These are phyloP conservation scores for Candida sphagnicola DNA, from an alignment of 805 yeast genomes.

Conservation along the genomic window DNA sequence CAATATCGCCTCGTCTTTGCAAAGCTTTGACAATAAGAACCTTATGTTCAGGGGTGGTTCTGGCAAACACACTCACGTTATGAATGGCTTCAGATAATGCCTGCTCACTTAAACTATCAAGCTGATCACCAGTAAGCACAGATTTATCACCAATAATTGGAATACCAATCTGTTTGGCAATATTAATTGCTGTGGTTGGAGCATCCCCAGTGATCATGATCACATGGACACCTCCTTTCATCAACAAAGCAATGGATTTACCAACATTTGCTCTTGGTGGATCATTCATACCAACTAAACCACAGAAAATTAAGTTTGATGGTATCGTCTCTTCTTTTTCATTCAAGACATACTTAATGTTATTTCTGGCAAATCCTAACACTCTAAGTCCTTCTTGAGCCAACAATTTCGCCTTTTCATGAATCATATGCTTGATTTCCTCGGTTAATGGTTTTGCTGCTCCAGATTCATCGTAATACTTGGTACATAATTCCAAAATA, in stretches of 20 bases:
- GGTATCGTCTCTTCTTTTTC: slow-evolving; percentile 41
- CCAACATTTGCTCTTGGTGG: slow-evolving; percentile 93
- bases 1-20: slow-evolving; percentile 88
- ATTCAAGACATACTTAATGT: slow-evolving; percentile 22
- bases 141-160: slow-evolving; percentile 63
- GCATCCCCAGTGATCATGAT: slow-evolving; percentile 97
- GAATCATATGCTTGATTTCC: slow-evolving; percentile 43
- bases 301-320: slow-evolving; percentile 67
- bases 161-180: slow-evolving; percentile 89
- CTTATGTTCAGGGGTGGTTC: slow-evolving; percentile 94
- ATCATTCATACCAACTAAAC: slow-evolving; percentile 93
- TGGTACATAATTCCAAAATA: slow-evolving; percentile 57
- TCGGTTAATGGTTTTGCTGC: slow-evolving; percentile 55
- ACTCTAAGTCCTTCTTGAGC: slow-evolving; percentile 87
- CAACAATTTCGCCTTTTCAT: slow-evolving; percentile 54
- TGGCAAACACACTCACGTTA: slow-evolving; percentile 84
- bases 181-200: slow-evolving; percentile 79
- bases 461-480: slow-evolving; percentile 57
- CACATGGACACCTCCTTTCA: slow-evolving; percentile 95
- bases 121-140: slow-evolving; percentile 79
- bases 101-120: slow-evolving; percentile 70
- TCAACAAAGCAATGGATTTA: slow-evolving; percentile 65
- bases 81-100: slow-evolving; percentile 72
- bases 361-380: slow-evolving; percentile 67
- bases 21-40: slow-evolving; percentile 85